phyloP scores from a whole-genome alignment of 352 stramenopile species.

The Phytophthora rubi region DNA sequence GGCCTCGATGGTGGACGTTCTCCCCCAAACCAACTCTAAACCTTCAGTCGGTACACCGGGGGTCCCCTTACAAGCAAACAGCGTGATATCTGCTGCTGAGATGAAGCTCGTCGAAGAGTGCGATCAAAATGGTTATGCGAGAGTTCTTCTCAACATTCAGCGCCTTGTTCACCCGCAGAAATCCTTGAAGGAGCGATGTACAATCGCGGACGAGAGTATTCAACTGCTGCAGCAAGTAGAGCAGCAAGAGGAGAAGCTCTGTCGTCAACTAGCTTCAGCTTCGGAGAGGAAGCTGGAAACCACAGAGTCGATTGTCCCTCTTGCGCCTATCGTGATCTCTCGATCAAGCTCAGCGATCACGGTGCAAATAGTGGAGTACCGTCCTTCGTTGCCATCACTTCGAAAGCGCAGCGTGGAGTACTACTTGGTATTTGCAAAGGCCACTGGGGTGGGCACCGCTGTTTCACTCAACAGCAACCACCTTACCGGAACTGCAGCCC shows the following conservation, averaged over 20 bases:
- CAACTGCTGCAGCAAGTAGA: constrained; percentile 49
- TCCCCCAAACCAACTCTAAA: constrained; percentile 24
- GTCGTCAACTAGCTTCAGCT: constrained; percentile 10
- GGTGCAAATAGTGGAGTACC: constrained; percentile 52
- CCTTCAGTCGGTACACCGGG: neutral
- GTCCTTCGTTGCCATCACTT: constrained; percentile 29
- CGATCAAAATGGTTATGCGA: constrained; percentile 59
- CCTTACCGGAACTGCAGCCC: constrained; percentile 63
- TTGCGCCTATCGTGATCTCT: constrained; percentile 54
- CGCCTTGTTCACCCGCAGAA: constrained; percentile 32
- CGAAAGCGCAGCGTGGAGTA: constrained; percentile 52
- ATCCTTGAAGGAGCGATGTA: constrained; percentile 21
- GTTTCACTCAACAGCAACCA: constrained; percentile 81
- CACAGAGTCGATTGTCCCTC: constrained; percentile 29
- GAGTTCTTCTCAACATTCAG: constrained; percentile 54
- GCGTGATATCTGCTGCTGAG: constrained; percentile 26
- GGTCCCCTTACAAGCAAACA: constrained; percentile 1
- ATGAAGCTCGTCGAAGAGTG: constrained; percentile 51
- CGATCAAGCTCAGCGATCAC: constrained; percentile 63
- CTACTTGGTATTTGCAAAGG: constrained; percentile 86
- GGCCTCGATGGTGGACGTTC: constrained; percentile 35
- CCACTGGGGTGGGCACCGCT: constrained; percentile 67
- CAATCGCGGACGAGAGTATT: constrained; percentile 48
- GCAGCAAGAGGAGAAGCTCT: constrained; percentile 51
- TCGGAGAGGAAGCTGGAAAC: neutral